Evolutionary conservation across 345 rosid genomes (phyloP).

Genomic region (Populus simonii): DNA sequence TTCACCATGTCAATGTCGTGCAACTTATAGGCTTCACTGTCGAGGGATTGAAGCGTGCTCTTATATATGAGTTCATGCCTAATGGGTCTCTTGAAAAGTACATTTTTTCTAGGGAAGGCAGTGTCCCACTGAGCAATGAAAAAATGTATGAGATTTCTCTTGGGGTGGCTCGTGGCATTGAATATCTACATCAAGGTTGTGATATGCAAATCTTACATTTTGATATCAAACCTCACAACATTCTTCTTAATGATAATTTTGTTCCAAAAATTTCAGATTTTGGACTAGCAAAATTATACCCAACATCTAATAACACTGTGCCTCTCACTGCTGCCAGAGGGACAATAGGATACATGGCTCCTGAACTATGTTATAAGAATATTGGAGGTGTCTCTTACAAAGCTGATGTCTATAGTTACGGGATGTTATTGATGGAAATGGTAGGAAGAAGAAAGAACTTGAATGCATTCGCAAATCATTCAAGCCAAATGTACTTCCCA

Average conservation of each 20-base stretch:
- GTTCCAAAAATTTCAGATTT: too few relatives aligned
- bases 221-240: background rate
- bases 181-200: background rate
- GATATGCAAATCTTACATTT: background rate
- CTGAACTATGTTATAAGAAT: background rate
- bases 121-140: accelerated
- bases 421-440: background rate
- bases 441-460: background rate
- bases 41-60: background rate
- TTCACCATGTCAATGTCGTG: background rate
- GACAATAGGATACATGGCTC: background rate
- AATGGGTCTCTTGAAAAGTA: background rate
- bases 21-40: background rate
- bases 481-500: background rate
- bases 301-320: too few relatives aligned
- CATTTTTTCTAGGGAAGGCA: background rate
- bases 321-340: too few relatives aligned
- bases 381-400: background rate
- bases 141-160: background rate
- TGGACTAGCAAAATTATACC: too few relatives aligned
- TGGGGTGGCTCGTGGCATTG: background rate
- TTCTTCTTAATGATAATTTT: background rate
- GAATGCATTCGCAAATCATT: background rate
- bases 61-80: background rate
- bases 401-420: background rate